Base-by-base conservation (phyloP, 805 yeast species). In the Yarrowia sp. region DNA sequence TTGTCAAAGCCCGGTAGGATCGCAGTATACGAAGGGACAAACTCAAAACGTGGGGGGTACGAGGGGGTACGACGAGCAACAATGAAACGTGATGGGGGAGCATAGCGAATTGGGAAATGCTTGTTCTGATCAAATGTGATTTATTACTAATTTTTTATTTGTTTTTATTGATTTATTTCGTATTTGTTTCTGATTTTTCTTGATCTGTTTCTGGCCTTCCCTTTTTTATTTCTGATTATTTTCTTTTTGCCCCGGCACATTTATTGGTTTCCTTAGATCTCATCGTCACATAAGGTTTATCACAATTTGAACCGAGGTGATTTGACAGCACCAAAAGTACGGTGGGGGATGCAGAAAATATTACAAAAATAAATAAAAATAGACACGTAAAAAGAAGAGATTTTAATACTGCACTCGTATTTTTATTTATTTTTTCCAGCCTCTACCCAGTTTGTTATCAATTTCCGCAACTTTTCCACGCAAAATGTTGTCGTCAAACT, bases 31-130 rank as follows among this genome's bases (percentile, higher is more conserved):
- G 51, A 45, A 31, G 51, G 50, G 17, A 43, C 50, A n/a, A 44
- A 44, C 50, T 28, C 50, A 44, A 44, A 44, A 28, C 35, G 50
- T 44, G 50, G 50, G 28, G 50, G 50, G 50, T 44, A 44, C 50
- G n/a, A 18, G 43, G 43, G 28, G 28, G 28, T 22, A 22, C 28
- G 28, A 22, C 3, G 28, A 22, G 28, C 28, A 22, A 22, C 28
- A 22, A 22, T 22, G 28, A 22, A 22, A 22, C 4, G 28, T 3
- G 28, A 5, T 22, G 28, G 28, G 28, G 28, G 28, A 5, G 28
- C 28, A 22, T 22, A 22, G 28, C 4, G 28, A 22, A 22, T 3
- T 3, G 28, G 5, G 5, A 22, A 22, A 22, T 22, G 5, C 28
- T 22, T 22, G 28, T 22, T 22, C 28, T 22, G 28, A 22, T 22